Evolutionary conservation across 352 stramenopile genomes (phyloP), one percentile per base, ranked within the genome.

Genomic region (Plasmopara muralis): DNA sequence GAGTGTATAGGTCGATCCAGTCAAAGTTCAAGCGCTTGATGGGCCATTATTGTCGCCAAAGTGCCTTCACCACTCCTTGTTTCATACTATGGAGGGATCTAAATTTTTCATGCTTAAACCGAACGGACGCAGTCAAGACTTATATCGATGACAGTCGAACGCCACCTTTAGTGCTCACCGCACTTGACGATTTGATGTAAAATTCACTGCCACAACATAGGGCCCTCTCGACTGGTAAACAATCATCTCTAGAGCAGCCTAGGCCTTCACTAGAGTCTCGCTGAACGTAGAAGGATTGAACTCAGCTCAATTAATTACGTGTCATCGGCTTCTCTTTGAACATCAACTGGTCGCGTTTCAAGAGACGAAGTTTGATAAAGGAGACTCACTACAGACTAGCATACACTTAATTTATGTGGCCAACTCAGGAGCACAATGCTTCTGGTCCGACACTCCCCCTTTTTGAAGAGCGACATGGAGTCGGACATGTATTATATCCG

Each of bases 221-320:
- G n/a, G 3, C 34, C 45, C 4, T 49, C 30, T 6, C 14, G 48
- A 20, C 12, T 47, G 43, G 44, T 59, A 4, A 46, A 18, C 30
- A 34, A 34, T 60, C 38, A 47, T 39, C 41, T 54, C 42, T 57
- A 65, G 50, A 20, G 43, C 40, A 12, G 18, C 29, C 1, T 57
- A 34, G 50, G 3, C 41, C 25, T 58, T 64, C 12, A 50, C 14
- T n/a, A 43, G 37, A 39, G n/a, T 58, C 15, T 58, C 33, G 56
- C 50, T 64, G 8, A 65, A 60, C 46, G 52, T 60, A 16, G 60
- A 65, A 34, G 47, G 51, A 15, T 15, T 65, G 16, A 57, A 60
- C 35, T 4, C 18, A 38, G 28, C 25, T 5, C n/a, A 5, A 13
- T 9, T 53, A 6, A 25, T 5, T n/a, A 53, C 55, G 25, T 47